Percentiles rank a stretch among this genome's conserved stretches.
phyloP scores from a whole-genome alignment of 768 basidiomycete genomes.

The Trametes coccinea region DNA sequence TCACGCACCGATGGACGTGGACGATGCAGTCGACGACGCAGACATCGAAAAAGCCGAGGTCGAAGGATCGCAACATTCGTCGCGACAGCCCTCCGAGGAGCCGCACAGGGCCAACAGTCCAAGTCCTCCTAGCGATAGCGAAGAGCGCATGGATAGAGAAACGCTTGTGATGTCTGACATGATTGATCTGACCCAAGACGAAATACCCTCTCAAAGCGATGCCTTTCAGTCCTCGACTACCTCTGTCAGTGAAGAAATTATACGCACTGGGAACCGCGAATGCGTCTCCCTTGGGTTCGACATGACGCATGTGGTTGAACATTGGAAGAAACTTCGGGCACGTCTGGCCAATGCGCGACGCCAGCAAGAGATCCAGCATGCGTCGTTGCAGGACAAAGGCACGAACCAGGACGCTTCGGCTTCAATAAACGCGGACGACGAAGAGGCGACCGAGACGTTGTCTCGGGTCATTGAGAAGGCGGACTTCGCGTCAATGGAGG shows the following conservation, averaged over 20 bases:
- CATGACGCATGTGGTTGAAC: not conserved
- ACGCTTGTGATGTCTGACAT: not conserved
- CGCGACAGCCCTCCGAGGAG: not conserved
- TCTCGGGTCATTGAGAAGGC: slow-evolving; percentile 82
- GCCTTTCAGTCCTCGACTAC: not conserved
- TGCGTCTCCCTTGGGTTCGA: slow-evolving; percentile 12
- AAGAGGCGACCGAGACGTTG: slow-evolving; percentile 63
- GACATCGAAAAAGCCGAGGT: not conserved
- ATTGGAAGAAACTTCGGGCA: slow-evolving; percentile 16
- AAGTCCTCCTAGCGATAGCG: not conserved
- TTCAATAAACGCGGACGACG: slow-evolving; percentile 47
- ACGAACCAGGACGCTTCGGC: slow-evolving; percentile 26
- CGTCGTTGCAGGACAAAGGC: not conserved
- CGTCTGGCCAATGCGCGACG: not conserved
- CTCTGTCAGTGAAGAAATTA: slow-evolving; percentile 10
- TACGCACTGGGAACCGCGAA: slow-evolving; percentile 16
- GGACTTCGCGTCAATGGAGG: slow-evolving; percentile 82
- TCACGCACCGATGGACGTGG: slow-evolving; percentile 28
- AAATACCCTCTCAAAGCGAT: not conserved
- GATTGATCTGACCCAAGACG: not conserved
- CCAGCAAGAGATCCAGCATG: slow-evolving; percentile 6
- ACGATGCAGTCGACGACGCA: slow-evolving; percentile 17
- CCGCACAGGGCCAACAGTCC: slow-evolving; percentile 21
- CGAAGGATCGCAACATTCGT: not conserved
- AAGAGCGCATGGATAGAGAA: not conserved